Conservation (phyloP, 768 basidiomycete genomes). For the Cyathus striatus region DNA sequence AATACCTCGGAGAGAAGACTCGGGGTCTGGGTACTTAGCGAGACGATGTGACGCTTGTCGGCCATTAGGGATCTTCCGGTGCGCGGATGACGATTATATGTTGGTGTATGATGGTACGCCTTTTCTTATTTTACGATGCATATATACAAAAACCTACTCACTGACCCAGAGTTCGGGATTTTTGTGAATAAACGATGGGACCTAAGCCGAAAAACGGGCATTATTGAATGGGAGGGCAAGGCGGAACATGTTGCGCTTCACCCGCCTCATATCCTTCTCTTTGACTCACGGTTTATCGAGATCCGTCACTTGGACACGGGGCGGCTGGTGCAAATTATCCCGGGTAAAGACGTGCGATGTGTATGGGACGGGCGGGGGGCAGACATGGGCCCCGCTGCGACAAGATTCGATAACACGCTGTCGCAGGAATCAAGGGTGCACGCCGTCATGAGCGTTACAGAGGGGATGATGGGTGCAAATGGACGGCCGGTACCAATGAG, state of each 20-base stretch:
- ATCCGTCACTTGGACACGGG: slow-evolving; percentile 81
- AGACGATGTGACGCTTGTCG: slow-evolving; percentile 78
- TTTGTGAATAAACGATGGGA: slow-evolving; percentile 92
- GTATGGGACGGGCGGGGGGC: slow-evolving; percentile 82
- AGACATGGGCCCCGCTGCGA: slow-evolving; percentile 55
- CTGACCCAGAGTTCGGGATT: slow-evolving; percentile 72
- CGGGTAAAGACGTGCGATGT: slow-evolving; percentile 76
- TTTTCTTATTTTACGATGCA: not conserved
- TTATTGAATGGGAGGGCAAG: slow-evolving; percentile 93
- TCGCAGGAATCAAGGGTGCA: slow-evolving; percentile 90
- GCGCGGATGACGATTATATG: slow-evolving; percentile 82
- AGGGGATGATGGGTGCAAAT: slow-evolving; percentile 32
- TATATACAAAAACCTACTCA: not conserved
- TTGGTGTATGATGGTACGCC: slow-evolving; percentile 80
- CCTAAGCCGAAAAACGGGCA: slow-evolving; percentile 62
- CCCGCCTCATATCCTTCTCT: slow-evolving; percentile 81
- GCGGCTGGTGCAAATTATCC: slow-evolving; percentile 75
- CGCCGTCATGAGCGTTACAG: slow-evolving; percentile 70
- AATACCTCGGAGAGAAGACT: slow-evolving; percentile 73
- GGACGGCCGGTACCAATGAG: slow-evolving; percentile 32
- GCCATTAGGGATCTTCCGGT: slow-evolving; percentile 88
- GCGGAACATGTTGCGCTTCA: slow-evolving; percentile 88
- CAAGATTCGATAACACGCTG: slow-evolving; percentile 53
- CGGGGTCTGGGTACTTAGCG: slow-evolving; percentile 60
- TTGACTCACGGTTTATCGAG: slow-evolving; percentile 89